Percentiles rank a stretch among this genome's conserved stretches.
Conservation (phyloP, 78 protist species). For the Tieghemostelium lacteum region DNA sequence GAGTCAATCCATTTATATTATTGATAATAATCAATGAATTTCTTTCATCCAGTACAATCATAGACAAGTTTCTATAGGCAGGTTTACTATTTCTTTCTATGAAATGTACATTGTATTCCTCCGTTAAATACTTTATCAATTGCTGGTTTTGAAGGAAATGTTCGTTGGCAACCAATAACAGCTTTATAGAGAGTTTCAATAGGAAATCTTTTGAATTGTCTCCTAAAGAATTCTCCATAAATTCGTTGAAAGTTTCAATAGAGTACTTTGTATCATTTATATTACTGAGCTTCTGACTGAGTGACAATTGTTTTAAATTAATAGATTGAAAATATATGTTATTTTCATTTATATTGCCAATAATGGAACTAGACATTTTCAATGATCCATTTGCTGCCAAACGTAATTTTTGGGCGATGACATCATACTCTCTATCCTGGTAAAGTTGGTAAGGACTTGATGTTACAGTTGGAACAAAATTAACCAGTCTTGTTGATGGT, state of each 20-base stretch:
- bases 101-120: conserved; percentile 18
- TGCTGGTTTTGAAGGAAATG: background rate
- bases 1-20: background rate
- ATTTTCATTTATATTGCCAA: too few species aligned
- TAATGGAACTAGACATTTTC: background rate
- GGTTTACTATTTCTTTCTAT: too few species aligned
- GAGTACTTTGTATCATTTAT: too few species aligned
- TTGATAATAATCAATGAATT: conserved; percentile 6
- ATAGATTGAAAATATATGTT: too few species aligned
- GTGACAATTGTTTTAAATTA: conserved; percentile 7
- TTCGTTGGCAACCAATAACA: conserved; percentile 27
- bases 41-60: conserved; percentile 43
- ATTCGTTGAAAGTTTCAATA: background rate
- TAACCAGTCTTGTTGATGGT: background rate
- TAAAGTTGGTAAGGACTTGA: background rate
- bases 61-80: background rate
- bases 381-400: background rate
- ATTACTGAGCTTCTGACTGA: background rate
- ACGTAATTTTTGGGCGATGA: background rate
- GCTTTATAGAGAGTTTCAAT: conserved; percentile 6
- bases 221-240: background rate
- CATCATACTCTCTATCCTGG: background rate
- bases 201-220: background rate
- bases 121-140: background rate
- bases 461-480: background rate